These are phyloP conservation scores for Sphaceloma murrayae DNA, from an alignment of 2,329 filamentous ascomycete genomes.

Conservation along the genomic window DNA sequence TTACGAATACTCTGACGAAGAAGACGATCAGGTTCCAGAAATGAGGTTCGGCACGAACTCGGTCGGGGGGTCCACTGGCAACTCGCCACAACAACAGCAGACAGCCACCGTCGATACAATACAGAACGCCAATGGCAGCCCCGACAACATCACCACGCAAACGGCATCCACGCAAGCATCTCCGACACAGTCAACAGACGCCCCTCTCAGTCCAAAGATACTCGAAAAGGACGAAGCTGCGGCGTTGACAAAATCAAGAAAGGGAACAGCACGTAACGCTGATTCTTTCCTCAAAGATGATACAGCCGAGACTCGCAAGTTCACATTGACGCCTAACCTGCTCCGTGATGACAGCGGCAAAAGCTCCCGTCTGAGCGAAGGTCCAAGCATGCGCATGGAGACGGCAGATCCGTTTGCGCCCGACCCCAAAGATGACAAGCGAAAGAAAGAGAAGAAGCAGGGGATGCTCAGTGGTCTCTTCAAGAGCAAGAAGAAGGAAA, in stretches of 20 bases:
- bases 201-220: slow-evolving; percentile 26
- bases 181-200: slow-evolving; percentile 24
- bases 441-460: slow-evolving; percentile 60
- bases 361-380: slow-evolving; percentile 30
- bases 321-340: slow-evolving; percentile 87
- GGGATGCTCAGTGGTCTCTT: slow-evolving; percentile 63
- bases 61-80: slow-evolving; percentile 19
- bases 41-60: slow-evolving; percentile 20
- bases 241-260: slow-evolving; percentile 53
- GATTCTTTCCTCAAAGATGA: slow-evolving; percentile 98
- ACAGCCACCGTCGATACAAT: slow-evolving; percentile 1
- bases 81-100: slow-evolving; percentile 15
- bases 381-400: slow-evolving; percentile 29
- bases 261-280: slow-evolving; percentile 79
- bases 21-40: slow-evolving; percentile 25
- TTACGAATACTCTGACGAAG: slow-evolving; percentile 70
- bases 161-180: not conserved
- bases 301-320: slow-evolving; percentile 89
- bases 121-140: not conserved
- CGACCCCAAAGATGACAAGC: slow-evolving; percentile 65
- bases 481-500: slow-evolving; percentile 57
- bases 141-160: slow-evolving; percentile 1
- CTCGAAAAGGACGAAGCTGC: slow-evolving; percentile 29
- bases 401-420: slow-evolving; percentile 51
- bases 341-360: slow-evolving; percentile 62